phyloP scores from a whole-genome alignment of 2,329 filamentous ascomycete species.

The Emergomyces africanus region DNA sequence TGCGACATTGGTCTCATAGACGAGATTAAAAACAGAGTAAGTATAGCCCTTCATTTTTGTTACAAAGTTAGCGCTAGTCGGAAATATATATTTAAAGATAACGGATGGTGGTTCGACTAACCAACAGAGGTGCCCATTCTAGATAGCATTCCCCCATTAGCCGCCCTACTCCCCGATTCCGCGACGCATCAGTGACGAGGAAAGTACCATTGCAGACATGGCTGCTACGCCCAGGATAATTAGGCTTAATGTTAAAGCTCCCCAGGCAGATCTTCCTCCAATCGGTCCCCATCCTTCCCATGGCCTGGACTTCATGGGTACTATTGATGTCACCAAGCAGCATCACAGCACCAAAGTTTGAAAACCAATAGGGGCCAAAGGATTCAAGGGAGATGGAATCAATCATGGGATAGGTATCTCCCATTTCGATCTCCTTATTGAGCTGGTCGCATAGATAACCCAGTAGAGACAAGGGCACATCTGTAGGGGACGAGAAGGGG shows the following conservation, averaged over 20 bases:
- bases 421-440: conserved; percentile 82
- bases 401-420: conserved; percentile 84
- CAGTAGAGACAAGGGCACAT: conserved; percentile 64
- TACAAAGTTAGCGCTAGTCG: conserved; percentile 8
- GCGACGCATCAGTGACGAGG: conserved; percentile 58
- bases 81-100: conserved; percentile 1
- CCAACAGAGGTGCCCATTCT: conserved; percentile 58
- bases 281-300: conserved; percentile 47
- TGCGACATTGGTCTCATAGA: conserved; percentile 86
- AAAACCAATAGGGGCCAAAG: conserved; percentile 81
- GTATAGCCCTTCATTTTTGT: conserved; percentile 53
- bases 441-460: conserved; percentile 71
- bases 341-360: conserved; percentile 82
- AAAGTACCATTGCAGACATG: conserved; percentile 74
- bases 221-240: conserved; percentile 81
- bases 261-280: conserved; percentile 75
- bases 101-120: conserved; percentile 27
- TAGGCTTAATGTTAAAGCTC: conserved; percentile 89
- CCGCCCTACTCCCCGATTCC: conserved; percentile 61
- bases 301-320: conserved; percentile 39
- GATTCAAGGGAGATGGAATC: conserved; percentile 59
- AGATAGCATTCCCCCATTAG: conserved; percentile 66
- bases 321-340: conserved; percentile 61
- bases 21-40: conserved; percentile 87
- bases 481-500: conserved; percentile 62